Percentiles rank a stretch among this genome's conserved stretches.
Evolutionary conservation across 495 filamentous ascomycete species (phyloP).

Genomic region (Hapsidospora chrysogenum): DNA sequence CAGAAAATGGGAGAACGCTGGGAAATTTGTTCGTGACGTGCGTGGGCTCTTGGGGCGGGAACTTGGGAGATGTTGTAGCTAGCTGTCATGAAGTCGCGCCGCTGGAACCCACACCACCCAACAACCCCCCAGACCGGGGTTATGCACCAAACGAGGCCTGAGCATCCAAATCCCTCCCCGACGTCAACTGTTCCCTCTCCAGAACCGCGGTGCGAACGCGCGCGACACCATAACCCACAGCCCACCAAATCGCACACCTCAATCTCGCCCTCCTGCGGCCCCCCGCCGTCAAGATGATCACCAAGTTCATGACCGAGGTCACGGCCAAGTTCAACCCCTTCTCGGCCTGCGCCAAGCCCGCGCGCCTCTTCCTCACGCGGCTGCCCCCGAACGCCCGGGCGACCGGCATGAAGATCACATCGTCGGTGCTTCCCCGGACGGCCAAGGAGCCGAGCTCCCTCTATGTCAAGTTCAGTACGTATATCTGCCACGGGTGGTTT

Average conservation of each 20-base stretch:
- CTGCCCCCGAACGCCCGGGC: slow-evolving; percentile 67
- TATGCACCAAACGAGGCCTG: background rate
- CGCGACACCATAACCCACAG: too few relatives aligned
- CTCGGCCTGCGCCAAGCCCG: slow-evolving; percentile 53
- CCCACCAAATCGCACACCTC: background rate
- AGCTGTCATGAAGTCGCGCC: background rate
- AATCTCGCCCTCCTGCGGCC: background rate
- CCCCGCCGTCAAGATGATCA: slow-evolving; percentile 50
- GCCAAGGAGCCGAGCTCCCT: slow-evolving; percentile 46
- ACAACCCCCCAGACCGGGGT: background rate
- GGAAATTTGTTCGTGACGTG: too few relatives aligned
- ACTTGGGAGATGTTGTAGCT: too few relatives aligned
- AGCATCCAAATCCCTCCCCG: background rate
- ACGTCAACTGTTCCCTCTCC: background rate
- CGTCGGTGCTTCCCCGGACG: slow-evolving; percentile 53
- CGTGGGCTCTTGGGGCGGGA: too few relatives aligned
- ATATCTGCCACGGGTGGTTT: background rate
- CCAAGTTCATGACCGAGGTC: slow-evolving; percentile 69
- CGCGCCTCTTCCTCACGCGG: slow-evolving; percentile 68
- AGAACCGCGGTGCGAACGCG: background rate
- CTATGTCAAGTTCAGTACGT: slow-evolving; percentile 67
- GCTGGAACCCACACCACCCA: background rate
- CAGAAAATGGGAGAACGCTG: background rate
- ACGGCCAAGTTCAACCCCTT: slow-evolving; percentile 86
- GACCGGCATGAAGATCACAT: slow-evolving; percentile 56